These are phyloP conservation scores for Moelleriella libera DNA, from an alignment of 2,329 filamentous ascomycete genomes.

Conservation along the genomic window DNA sequence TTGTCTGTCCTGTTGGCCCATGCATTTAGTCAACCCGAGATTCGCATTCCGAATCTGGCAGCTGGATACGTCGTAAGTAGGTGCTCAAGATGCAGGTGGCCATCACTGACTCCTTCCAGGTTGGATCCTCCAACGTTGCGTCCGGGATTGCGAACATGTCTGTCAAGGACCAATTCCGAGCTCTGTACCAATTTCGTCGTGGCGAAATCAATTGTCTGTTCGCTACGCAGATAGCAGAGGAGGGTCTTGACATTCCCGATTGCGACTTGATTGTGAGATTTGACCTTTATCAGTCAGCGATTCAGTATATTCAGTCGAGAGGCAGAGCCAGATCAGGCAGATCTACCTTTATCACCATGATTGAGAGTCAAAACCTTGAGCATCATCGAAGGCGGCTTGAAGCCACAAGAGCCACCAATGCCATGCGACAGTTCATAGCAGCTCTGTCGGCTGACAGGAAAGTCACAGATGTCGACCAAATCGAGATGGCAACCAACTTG, in stretches of 20 bases:
- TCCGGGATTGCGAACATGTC: slow-evolving; percentile 48
- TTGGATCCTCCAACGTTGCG: slow-evolving; percentile 14
- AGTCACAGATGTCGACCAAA: slow-evolving; percentile 8
- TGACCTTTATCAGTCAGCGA: slow-evolving; percentile 77
- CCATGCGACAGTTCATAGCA: slow-evolving; percentile 64
- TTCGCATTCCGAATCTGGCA: slow-evolving; percentile 44
- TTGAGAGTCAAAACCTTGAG: slow-evolving; percentile 52
- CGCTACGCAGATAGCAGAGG: slow-evolving; percentile 52
- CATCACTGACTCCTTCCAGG: slow-evolving; percentile 7
- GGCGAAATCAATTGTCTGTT: slow-evolving; percentile 50
- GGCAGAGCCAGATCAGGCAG: slow-evolving; percentile 67
- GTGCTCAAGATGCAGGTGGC: not conserved
- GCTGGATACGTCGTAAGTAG: slow-evolving; percentile 46
- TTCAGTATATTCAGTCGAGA: slow-evolving; percentile 87
- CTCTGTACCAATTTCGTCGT: slow-evolving; percentile 49
- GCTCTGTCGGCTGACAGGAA: slow-evolving; percentile 61
- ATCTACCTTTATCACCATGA: slow-evolving; percentile 76
- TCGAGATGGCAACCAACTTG: slow-evolving; percentile 6
- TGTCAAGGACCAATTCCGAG: slow-evolving; percentile 59
- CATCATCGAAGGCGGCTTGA: slow-evolving; percentile 45
- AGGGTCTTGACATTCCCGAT: slow-evolving; percentile 54
- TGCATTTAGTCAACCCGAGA: slow-evolving; percentile 42
- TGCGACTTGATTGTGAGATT: slow-evolving; percentile 62
- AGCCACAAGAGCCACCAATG: slow-evolving; percentile 42
- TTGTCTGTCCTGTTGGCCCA: slow-evolving; percentile 62